phyloP scores from a whole-genome alignment of 345 rosid genomes.

The Excoecaria agallocha region DNA sequence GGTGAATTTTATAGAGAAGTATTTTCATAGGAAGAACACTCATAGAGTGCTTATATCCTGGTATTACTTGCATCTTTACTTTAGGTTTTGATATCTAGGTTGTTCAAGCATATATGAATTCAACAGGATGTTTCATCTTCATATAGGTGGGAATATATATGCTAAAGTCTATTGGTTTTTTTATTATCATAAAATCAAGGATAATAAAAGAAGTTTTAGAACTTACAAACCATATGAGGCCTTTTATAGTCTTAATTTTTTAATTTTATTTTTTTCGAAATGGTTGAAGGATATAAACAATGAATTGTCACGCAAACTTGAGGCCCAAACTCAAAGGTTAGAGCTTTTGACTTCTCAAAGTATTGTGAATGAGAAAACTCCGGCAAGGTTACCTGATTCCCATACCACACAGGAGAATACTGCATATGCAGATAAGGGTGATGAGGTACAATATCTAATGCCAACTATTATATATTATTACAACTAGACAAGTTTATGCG shows the following conservation, averaged over 20 bases:
- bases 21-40: neutral
- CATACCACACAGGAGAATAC: slow-evolving; percentile 44
- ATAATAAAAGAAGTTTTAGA: neutral
- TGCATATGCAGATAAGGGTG: slow-evolving; percentile 95
- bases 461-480: too few relatives aligned
- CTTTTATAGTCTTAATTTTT: too few relatives aligned
- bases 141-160: neutral
- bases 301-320: slow-evolving; percentile 82
- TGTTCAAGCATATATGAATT: neutral
- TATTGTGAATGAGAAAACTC: slow-evolving; percentile 52
- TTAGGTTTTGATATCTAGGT: neutral
- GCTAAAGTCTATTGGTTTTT: neutral
- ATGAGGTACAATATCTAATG: slow-evolving; percentile 65
- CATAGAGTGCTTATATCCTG: neutral
- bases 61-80: neutral
- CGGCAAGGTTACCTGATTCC: slow-evolving; percentile 53
- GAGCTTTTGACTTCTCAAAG: slow-evolving; percentile 85
- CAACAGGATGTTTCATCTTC: neutral
- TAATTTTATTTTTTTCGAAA: neutral
- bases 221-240: neutral
- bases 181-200: neutral
- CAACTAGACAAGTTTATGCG: too few relatives aligned
- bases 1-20: neutral
- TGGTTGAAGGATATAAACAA: slow-evolving; percentile 71
- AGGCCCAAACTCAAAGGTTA: slow-evolving; percentile 87